Evolutionary conservation across 257 asterid genomes (phyloP), one percentile per base, ranked within the genome.

Genomic region (Vinca minor): DNA sequence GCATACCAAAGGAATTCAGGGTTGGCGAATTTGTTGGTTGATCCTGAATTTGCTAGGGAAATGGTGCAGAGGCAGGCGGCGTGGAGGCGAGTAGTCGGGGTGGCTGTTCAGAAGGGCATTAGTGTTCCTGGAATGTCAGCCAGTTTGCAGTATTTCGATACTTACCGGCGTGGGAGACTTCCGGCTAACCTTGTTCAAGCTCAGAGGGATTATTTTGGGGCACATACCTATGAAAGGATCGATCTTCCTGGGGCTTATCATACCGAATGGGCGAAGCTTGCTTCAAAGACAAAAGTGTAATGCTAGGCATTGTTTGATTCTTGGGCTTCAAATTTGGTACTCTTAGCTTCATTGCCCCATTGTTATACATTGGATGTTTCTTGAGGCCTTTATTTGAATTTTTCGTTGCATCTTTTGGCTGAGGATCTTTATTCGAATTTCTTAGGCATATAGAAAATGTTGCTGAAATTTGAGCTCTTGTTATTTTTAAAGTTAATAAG

Each of bases 121-220:
- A 86, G 96, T 26, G 85, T 86, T 48, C 98, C 96, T 0, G 96
- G 96, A 39, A 91, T 91, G 98, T 84, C 91, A 0, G 89, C 96
- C 0, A 88, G 96, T 73, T 77, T 91, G 83, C 96, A 88, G 79
- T 91, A 91, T 71, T 88, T 91, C 3, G 98, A 91, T 69, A 83
- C 95, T 18, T 91, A 91, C 25, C 81, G 96, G 77, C 91, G 95
- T 17, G 84, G 77, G 32, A 84, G 96, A 68, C 87, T 86, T 57
- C 95, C 98, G 0, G 98, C 98, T 0, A 91, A 91, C 74, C 94
- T 91, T 63, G 98, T 91, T 73, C 98, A 91, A 82, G 98, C 95
- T 59, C 96, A 91, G 68, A 81, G 96, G 84, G 98, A 91, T 75
- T 91, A 83, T 69, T 91, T 91, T 42, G 96, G 97, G 74, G 98